These are phyloP conservation scores for Coccomyxa sp. DNA, from an alignment of 139 green algal species.

Conservation along the genomic window DNA sequence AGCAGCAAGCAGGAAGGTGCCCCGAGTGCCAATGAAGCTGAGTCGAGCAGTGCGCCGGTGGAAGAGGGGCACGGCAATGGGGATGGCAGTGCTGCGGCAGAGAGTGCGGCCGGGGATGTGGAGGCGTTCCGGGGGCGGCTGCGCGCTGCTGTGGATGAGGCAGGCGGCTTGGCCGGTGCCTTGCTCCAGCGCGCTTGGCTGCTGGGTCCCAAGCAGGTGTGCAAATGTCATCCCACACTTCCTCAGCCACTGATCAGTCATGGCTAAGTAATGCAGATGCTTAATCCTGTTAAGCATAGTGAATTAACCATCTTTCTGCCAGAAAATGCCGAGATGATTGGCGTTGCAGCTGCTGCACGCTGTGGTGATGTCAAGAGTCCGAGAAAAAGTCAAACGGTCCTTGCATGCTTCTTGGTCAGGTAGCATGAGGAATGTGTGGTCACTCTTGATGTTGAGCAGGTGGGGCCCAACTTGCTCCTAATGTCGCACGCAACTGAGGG, in stretches of 20 bases:
- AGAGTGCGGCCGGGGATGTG: neutral
- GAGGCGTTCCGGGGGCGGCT: constrained; percentile 10
- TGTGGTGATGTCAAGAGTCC: too few species aligned
- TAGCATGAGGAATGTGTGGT: too few species aligned
- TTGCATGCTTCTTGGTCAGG: too few species aligned
- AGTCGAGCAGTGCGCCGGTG: neutral
- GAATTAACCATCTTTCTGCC: too few species aligned
- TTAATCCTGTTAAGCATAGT: too few species aligned
- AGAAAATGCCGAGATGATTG: too few species aligned
- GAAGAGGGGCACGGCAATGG: neutral
- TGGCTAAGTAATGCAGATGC: too few species aligned
- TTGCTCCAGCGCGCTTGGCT: constrained; percentile 66
- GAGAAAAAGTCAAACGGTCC: too few species aligned
- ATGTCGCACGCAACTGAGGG: neutral
- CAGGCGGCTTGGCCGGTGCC: neutral
- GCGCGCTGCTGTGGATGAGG: constrained; percentile 8
- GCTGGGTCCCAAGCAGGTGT: constrained; percentile 66
- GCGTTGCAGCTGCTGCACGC: too few species aligned
- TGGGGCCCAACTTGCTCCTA: constrained; percentile 83
- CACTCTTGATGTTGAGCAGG: too few species aligned
- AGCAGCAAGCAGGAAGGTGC: neutral
- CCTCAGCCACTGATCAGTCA: too few species aligned
- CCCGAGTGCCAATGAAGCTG: neutral
- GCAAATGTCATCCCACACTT: neutral
- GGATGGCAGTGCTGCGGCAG: too few species aligned